Base-by-base conservation (phyloP, 2,329 filamentous ascomycete species). In the Colletotrichum tropicale region DNA sequence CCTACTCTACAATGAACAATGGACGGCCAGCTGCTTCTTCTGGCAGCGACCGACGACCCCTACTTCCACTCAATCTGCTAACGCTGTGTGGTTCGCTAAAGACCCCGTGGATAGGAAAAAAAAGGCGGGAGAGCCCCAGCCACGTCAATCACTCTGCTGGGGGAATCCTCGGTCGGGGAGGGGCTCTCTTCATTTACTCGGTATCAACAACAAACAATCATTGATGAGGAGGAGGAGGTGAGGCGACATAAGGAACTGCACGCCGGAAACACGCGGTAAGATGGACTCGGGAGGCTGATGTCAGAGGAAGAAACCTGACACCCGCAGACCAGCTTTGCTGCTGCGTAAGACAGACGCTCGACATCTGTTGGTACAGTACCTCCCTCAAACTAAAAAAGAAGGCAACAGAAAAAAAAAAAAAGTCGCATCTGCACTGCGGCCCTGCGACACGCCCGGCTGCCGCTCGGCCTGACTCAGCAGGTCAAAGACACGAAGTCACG, bases 401-500 rank as follows among this genome's bases (percentile, higher is more conserved):
- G 24, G 12, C 15, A 24, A 67, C 18, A 52, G 32, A 24, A 36
- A 38, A 18, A n/a, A n/a, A 36, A 62, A 28, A 36, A 64, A 16
- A 21, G 28, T 32, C 60, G 8, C 60, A 64, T 16, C 34, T 55
- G 43, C 28, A 28, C 64, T 18, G 12, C 18, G 24, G 24, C 24
- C 34, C 36, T 62, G 60, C 30, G 64, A 75, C 73, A 75, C 73
- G 73, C 73, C 69, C 21, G 43, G 36, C 28, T 66, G 21, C 55
- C 69, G 68, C 73, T 68, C 69, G 62, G 64, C 70, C 64, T 73
- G 73, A 75, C 73, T 75, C 73, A 75, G 73, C 73, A 75, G 70
- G 73, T 72, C 73, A 73, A 75, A 75, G 73, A 75, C 73, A 75
- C 73, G 73, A 64, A 38, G 43, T 75, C 73, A 75, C 73, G 48